phyloP scores from a whole-genome alignment of 768 basidiomycete species.

The Gymnopilus junonius region DNA sequence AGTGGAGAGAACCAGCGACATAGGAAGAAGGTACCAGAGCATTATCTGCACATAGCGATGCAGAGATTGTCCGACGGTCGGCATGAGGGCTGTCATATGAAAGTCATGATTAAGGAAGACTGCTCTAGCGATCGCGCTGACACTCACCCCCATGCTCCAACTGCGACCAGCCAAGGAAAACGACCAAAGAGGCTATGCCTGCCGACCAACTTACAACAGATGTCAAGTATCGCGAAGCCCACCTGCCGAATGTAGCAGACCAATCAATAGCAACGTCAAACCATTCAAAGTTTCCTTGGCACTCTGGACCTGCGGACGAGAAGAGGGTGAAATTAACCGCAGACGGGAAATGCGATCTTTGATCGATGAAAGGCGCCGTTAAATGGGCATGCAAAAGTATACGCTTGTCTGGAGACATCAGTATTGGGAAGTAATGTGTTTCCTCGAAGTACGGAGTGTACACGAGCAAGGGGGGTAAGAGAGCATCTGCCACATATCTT shows the following conservation, averaged over 20 bases:
- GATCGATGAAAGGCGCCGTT: constrained; percentile 68
- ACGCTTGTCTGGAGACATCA: constrained; percentile 34
- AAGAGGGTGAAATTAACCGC: constrained; percentile 64
- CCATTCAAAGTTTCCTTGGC: constrained; percentile 40
- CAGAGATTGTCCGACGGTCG: constrained; percentile 55
- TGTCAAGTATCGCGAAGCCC: constrained; percentile 75
- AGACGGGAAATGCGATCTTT: constrained; percentile 18
- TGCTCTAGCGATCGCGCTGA: background rate
- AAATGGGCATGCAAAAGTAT: constrained; percentile 72
- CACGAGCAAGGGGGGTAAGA: constrained; percentile 68
- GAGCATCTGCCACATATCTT: constrained; percentile 41
- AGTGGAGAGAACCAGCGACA: constrained; percentile 50
- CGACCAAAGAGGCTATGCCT: constrained; percentile 63
- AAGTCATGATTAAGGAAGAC: background rate
- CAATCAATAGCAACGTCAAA: constrained; percentile 70
- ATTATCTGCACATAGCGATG: constrained; percentile 40
- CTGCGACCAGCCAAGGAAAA: constrained; percentile 57
- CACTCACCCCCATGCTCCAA: constrained; percentile 34
- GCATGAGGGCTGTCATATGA: constrained; percentile 40
- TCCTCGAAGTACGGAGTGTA: constrained; percentile 65
- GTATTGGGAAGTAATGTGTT: constrained; percentile 69
- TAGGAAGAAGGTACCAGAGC: constrained; percentile 46
- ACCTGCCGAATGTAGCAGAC: constrained; percentile 70
- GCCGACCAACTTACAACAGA: constrained; percentile 75
- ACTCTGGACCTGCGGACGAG: constrained; percentile 54